Evolutionary conservation across 352 stramenopile species (phyloP).

Genomic region (Phytophthora boehmeriae): DNA sequence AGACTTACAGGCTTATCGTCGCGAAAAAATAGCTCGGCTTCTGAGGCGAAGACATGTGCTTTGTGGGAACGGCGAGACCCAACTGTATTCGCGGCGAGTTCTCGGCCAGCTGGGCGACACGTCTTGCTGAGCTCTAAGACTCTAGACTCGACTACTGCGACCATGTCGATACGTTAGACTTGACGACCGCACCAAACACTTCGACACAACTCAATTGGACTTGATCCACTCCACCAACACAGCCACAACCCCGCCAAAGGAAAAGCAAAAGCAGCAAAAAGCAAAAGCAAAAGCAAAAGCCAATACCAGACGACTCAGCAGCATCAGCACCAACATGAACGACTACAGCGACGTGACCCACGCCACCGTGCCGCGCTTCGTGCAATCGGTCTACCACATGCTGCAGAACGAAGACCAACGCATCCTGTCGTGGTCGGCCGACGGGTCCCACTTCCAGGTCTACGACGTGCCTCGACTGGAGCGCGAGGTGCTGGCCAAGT

Average conservation of each 20-base stretch:
- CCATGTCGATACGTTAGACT: too few relatives aligned
- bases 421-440: conserved; percentile 50
- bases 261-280: too few relatives aligned
- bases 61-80: too few relatives aligned
- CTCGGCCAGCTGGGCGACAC: neutral
- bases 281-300: neutral
- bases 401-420: conserved; percentile 57
- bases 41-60: too few relatives aligned
- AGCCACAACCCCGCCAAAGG: too few relatives aligned
- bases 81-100: too few relatives aligned
- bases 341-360: neutral
- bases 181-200: too few relatives aligned
- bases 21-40: too few relatives aligned
- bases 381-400: conserved; percentile 58
- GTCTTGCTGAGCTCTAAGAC: neutral
- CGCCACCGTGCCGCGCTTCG: conserved; percentile 42
- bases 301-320: neutral
- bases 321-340: neutral
- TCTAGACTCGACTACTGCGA: too few relatives aligned
- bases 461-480: conserved; percentile 69
- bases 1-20: too few relatives aligned
- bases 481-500: conserved; percentile 66
- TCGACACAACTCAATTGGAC: conserved; percentile 19
- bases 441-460: conserved; percentile 81
- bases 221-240: conserved; percentile 8